Evolutionary conservation across 2,329 filamentous ascomycete genomes (phyloP), one percentile per base, ranked within the genome.

Genomic region (Venturia pyrina): DNA sequence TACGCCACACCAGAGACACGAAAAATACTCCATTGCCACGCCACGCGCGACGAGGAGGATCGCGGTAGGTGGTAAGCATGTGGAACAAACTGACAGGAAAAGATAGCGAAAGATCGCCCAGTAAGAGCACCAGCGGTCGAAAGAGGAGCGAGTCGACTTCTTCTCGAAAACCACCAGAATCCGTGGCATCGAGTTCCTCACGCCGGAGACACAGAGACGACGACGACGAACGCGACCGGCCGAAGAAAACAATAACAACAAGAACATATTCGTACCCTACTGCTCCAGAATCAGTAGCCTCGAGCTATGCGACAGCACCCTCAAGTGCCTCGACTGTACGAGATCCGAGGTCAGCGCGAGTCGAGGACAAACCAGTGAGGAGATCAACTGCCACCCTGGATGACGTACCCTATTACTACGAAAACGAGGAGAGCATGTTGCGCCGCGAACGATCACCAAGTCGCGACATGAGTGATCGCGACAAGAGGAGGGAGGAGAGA

Each of bases 221-320:
- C 32, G 60, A 62, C 5, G 60, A 65, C 40, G 65, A 66, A 44
- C 41, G 72, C 28, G 66, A 71, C 24, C 67, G 69, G 41, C 65
- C 67, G 10, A 63, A 56, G 34, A 59, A 62, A 19, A 46, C 53
- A 50, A 66, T 67, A 37, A 66, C 68, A 37, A 65, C 67, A 60
- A 71, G 71, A 69, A 69, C 46, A 64, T 68, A 66, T 66, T 70
- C 67, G 19, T 72, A 75, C 64, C 68, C 70, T 71, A 71, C 50
- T 70, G 71, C 37, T 72, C 74, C 40, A 28, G 67, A 65, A 17
- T 77, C 75, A 19, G 72, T 73, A 24, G 72, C 73, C 37, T 76
- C 76, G 24, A 71, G 69, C 43, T 79, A 76, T 70, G 75, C 70
- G 46, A 79, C 78, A 53, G 77, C 77, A 43, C 69, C 59, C 10